A percentile compares a stretch with the other conserved stretches of the same genome.
These are phyloP conservation scores for Trichoderma sp. DNA, from an alignment of 2,329 filamentous ascomycete genomes.

Conservation along the genomic window DNA sequence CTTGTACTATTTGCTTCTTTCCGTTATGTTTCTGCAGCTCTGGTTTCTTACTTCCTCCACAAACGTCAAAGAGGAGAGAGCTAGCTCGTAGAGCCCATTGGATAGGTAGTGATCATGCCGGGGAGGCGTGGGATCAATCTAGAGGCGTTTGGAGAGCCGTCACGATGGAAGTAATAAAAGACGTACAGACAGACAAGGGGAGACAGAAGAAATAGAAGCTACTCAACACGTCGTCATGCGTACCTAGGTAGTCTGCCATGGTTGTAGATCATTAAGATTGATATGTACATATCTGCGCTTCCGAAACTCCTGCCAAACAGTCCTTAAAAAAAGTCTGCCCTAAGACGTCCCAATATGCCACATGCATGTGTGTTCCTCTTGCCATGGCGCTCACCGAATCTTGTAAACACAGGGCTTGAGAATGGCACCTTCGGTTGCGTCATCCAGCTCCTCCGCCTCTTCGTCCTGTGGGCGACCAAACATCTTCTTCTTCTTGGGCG, in stretches of 20 bases:
- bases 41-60: not conserved
- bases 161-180: conserved; percentile 14
- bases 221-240: not conserved
- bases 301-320: not conserved
- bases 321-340: not conserved
- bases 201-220: not conserved
- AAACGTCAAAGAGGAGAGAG: conserved; percentile 6
- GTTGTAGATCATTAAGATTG: not conserved
- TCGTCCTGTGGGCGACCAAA: conserved; percentile 58
- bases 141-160: conserved; percentile 21
- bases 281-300: not conserved
- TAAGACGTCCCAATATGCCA: not conserved
- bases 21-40: not conserved
- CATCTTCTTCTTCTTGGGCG: conserved; percentile 50
- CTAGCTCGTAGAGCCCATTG: not conserved
- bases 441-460: conserved; percentile 60
- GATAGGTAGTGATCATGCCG: not conserved
- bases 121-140: conserved; percentile 2
- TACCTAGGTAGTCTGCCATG: not conserved
- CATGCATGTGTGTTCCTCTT: not conserved
- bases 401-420: conserved; percentile 98
- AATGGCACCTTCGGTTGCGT: conserved; percentile 64
- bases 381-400: conserved; percentile 60
- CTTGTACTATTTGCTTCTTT: conserved; percentile 4
- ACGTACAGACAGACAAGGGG: not conserved